Evolutionary conservation across 257 asterid species (phyloP), one percentile per base, ranked within the genome.

Genomic region (Nicotiana benthamiana): DNA sequence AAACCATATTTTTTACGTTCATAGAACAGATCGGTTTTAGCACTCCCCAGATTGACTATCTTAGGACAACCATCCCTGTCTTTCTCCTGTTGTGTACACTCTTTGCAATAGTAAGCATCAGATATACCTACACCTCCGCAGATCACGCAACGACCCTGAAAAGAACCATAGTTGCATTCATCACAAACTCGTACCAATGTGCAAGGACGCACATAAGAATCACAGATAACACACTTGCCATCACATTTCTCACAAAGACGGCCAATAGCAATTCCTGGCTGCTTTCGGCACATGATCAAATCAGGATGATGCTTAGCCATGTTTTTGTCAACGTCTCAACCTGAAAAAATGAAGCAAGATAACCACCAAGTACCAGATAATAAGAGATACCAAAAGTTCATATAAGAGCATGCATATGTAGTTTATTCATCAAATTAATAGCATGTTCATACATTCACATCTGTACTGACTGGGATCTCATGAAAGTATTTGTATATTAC

Each of bases 301-400:
- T 93, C 98, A 30, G 98, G 97, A 68, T 90, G 95, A 86, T 93
- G 98, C 91, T 93, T 93, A 68, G 97, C 96, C 98, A 92, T 93
- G 13, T 79, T 82, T 78, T 80, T 82, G 61, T 67, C 77, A 63
- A 43, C 46, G 77, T 78, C 81, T 46, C 22, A 76, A 80, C 74
- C 65, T 56, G 24, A 56, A 56, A 2, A 56, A 18, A 18, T 18
- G 62, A 53, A 56, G 4, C 7, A 56, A 18, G 26, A 56, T 6
- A 56, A 56, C 24, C 62, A 56, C 0, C 18, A 8, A 7, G 62
- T 56, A 56, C 62, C 24, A 1, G 9, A 56, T 56, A 5, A 53
- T 1, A 12, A 54, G n/a, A 54, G 22, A 54, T 5, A 17, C 3
- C 56, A 51, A 51, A 51, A 4, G 56, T 0, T 0, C 17, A 51